Percentiles rank a stretch among this genome's conserved stretches.
Conservation (phyloP, 2,329 filamentous ascomycete genomes). For the Pseudocercospora musae region DNA sequence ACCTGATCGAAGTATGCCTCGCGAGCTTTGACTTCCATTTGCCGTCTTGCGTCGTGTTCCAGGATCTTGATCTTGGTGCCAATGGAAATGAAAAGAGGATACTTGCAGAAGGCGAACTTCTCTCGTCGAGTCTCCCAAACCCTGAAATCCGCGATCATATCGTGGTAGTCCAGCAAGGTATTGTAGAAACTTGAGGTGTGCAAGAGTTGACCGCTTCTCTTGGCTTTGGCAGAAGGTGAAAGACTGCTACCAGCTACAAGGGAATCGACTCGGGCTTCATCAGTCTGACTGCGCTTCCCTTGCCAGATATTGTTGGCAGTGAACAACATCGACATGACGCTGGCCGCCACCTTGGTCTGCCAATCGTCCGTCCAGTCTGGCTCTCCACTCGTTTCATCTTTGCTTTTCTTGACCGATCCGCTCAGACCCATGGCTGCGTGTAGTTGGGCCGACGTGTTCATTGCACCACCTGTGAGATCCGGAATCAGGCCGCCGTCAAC, state of each 20-base stretch:
- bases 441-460: constrained; percentile 63
- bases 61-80: constrained; percentile 89
- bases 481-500: constrained; percentile 68
- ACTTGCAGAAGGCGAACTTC: constrained; percentile 86
- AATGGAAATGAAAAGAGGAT: constrained; percentile 86
- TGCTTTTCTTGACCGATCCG: constrained; percentile 47
- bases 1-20: constrained; percentile 92
- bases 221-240: constrained; percentile 30
- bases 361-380: constrained; percentile 75
- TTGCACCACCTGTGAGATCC: constrained; percentile 63
- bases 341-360: constrained; percentile 79
- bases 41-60: constrained; percentile 79
- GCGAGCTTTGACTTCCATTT: constrained; percentile 84
- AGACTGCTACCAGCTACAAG: constrained; percentile 27
- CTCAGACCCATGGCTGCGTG: constrained; percentile 69
- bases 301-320: constrained; percentile 66
- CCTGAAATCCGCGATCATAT: constrained; percentile 82
- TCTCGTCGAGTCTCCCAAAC: constrained; percentile 73
- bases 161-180: constrained; percentile 78
- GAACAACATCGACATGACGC: constrained; percentile 77
- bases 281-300: constrained; percentile 20
- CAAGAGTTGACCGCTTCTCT: constrained; percentile 59
- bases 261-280: constrained; percentile 10
- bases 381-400: constrained; percentile 52
- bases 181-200: constrained; percentile 86